Evolutionary conservation across 2,329 filamentous ascomycete genomes (phyloP), one percentile per base, ranked within the genome.

Genomic region (Claviceps pazoutovae): DNA sequence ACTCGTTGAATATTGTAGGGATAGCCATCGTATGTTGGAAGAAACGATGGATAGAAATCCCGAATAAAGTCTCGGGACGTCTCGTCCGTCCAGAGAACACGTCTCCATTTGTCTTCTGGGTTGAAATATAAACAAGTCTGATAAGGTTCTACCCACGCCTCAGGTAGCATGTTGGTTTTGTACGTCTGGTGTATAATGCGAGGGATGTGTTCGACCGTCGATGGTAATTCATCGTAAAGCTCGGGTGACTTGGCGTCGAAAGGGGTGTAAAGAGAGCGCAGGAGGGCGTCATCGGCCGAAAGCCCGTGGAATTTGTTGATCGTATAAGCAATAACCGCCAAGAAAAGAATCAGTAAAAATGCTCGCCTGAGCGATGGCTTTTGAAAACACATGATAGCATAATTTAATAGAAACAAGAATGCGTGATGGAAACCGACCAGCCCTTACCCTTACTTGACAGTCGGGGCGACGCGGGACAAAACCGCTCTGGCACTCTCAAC

Each of bases 1-100:
- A 86, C 84, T 55, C 85, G 79, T 68, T 90, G 84, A 56, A 91
- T 88, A 13, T 83, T 80, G 64, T 83, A 86, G 36, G 72, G 74
- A 68, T 90, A 91, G 60, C 74, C 75, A 61, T 87, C 81, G 61
- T 86, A 93, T 0, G 83, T 87, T 50, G 80, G 73, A 16, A 88
- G 70, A 64, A 88, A 90, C 83, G 84, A 89, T 1, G 84, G 79
- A 60, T 88, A 91, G 64, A 90, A 79, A 36, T 73, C 71, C 38
- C 76, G 75, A 58, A 91, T 87, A 60, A 91, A 89, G 2, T 83
- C 76, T 58, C 82, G 75, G 23, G 83, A 78, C 57, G 76, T 76
- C 44, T 76, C 77, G 59, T 88, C 82, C 7, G 85, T 88, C 86
- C 86, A 93, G 19, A 90, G 75, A n/a, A 48, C 26, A n/a, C 26